A percentile compares a stretch with the other conserved stretches of the same genome.
Conservation (phyloP, 2,329 filamentous ascomycete genomes). For the Fusarium mundagurra region DNA sequence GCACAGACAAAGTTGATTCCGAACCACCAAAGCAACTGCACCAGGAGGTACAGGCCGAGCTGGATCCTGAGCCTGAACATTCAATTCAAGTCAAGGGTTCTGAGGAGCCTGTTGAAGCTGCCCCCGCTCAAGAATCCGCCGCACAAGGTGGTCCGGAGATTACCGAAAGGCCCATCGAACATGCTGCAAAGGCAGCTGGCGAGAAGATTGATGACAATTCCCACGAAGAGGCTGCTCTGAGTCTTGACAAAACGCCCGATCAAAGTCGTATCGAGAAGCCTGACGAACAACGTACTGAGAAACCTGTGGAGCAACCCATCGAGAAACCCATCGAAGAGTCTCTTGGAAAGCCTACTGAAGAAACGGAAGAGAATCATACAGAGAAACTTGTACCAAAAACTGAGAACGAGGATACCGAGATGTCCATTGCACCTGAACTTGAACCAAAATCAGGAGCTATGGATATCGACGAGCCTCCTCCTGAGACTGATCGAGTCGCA, state of each 20-base stretch:
- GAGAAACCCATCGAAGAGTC: neutral
- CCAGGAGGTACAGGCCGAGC: neutral
- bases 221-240: neutral
- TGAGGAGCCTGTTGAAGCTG: conserved; percentile 4
- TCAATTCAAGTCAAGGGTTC: conserved; percentile 1
- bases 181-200: neutral
- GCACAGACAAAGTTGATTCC: neutral
- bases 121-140: neutral
- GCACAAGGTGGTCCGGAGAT: conserved; percentile 1
- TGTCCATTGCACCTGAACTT: conserved; percentile 24
- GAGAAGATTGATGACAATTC: neutral
- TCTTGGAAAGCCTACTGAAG: neutral
- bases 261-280: neutral
- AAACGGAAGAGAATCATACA: neutral
- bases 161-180: neutral
- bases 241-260: neutral
- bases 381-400: neutral
- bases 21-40: neutral
- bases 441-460: conserved; percentile 55
- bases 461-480: conserved; percentile 48
- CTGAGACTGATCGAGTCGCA: conserved; percentile 1
- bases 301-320: neutral
- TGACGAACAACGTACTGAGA: neutral
- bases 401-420: neutral
- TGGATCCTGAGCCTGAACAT: neutral